A percentile compares a stretch with the other conserved stretches of the same genome.
Conservation (phyloP, 495 filamentous ascomycete genomes). For the Filosporella fistucella region DNA sequence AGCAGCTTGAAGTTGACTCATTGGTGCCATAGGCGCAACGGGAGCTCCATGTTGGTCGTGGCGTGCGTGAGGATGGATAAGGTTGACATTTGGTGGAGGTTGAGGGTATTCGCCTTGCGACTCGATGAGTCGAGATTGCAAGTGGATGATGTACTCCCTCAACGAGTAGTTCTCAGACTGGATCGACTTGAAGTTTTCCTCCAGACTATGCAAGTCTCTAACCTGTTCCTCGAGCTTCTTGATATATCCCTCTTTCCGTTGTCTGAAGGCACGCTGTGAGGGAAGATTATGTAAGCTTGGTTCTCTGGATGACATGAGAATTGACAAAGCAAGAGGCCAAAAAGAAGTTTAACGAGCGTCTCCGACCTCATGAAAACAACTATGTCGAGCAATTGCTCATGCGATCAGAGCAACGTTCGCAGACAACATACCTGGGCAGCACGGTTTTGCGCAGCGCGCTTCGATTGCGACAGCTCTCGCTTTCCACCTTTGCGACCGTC, state of each 20-base stretch:
- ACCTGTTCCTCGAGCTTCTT: slow-evolving; percentile 94
- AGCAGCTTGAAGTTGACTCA: slow-evolving; percentile 32
- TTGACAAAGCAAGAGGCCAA: slow-evolving; percentile 29
- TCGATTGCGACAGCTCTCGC: slow-evolving; percentile 88
- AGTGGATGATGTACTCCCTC: slow-evolving; percentile 83
- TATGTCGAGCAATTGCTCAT: too few relatives aligned
- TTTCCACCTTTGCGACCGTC: slow-evolving; percentile 49
- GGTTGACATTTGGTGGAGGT: slow-evolving; percentile 51
- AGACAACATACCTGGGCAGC: slow-evolving; percentile 79
- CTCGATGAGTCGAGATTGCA: slow-evolving; percentile 87
- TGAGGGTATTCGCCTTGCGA: slow-evolving; percentile 77
- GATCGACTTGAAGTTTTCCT: slow-evolving; percentile 66
- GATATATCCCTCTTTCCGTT: slow-evolving; percentile 97
- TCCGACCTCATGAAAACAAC: slow-evolving; percentile 5
- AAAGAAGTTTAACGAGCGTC: slow-evolving; percentile 19
- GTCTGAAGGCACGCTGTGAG: slow-evolving; percentile 84
- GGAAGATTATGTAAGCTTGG: slow-evolving; percentile 22
- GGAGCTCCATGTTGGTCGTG: slow-evolving; percentile 18
- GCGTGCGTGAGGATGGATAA: slow-evolving; percentile 19
- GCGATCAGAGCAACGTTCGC: neutral
- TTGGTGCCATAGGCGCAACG: slow-evolving; percentile 34
- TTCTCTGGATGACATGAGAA: slow-evolving; percentile 28
- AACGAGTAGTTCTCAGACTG: slow-evolving; percentile 86
- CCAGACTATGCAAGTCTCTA: slow-evolving; percentile 64
- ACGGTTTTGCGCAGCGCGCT: slow-evolving; percentile 93